Percentiles rank a stretch among this genome's conserved stretches.
phyloP scores from a whole-genome alignment of 2,329 filamentous ascomycete species.

The Fusarium sp. region DNA sequence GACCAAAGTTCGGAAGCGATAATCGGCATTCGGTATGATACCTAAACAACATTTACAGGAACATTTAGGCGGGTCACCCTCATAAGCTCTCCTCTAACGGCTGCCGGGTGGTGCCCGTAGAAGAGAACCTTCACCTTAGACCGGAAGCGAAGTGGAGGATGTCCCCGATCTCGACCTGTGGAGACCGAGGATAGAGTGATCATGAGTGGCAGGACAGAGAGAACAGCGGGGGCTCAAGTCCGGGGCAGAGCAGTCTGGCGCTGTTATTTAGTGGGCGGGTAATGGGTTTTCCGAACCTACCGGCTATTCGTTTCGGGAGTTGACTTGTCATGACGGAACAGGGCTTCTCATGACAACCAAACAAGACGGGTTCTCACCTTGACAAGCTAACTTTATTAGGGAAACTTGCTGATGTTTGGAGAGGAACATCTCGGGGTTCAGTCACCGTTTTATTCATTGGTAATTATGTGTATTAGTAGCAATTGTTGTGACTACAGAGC shows the following conservation, averaged over 20 bases:
- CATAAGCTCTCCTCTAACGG: conserved; percentile 14
- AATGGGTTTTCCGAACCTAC: conserved; percentile 44
- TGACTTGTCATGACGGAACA: conserved; percentile 35
- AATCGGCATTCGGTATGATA: conserved; percentile 40
- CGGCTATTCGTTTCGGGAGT: conserved; percentile 47
- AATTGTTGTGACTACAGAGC: conserved; percentile 25
- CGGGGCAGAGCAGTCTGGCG: conserved; percentile 19
- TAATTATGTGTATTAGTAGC: conserved; percentile 31
- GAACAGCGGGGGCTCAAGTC: conserved; percentile 41
- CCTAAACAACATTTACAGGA: neutral
- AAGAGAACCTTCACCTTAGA: neutral
- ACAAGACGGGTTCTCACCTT: neutral
- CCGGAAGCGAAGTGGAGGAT: conserved; percentile 18
- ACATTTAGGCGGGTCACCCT: neutral
- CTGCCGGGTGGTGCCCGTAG: conserved; percentile 17
- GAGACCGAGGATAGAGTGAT: conserved; percentile 29
- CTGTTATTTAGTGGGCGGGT: conserved; percentile 36
- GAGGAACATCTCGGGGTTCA: conserved; percentile 31
- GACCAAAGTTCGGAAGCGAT: conserved; percentile 39
- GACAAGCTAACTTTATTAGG: conserved; percentile 14
- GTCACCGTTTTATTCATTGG: conserved; percentile 25
- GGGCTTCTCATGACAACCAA: conserved; percentile 20
- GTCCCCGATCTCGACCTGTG: conserved; percentile 19
- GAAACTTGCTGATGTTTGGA: neutral
- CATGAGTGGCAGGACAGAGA: conserved; percentile 15